Evolutionary conservation across 306 rosid species (phyloP).

Genomic region (Cyamopsis tetragonoloba): DNA sequence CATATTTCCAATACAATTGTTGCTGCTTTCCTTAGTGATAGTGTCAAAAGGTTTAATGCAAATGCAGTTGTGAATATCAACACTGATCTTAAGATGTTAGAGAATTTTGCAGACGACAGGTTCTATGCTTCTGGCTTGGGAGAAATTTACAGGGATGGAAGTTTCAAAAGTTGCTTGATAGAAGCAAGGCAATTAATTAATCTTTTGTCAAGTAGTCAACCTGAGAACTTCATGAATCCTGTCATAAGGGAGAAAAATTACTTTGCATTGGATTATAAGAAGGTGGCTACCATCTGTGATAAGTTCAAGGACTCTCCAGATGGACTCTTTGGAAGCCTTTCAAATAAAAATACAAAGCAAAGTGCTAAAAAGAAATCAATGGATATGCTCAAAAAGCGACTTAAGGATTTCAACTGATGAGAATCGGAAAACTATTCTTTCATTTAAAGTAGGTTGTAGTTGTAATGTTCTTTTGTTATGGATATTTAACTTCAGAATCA

Average conservation of each 20-base stretch:
- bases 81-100: constrained; percentile 57
- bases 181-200: constrained; percentile 80
- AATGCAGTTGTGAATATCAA: constrained; percentile 53
- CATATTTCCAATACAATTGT: constrained; percentile 67
- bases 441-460: constrained; percentile 32
- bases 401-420: constrained; percentile 76
- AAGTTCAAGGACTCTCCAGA: constrained; percentile 85
- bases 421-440: constrained; percentile 14
- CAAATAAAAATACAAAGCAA: constrained; percentile 69
- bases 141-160: constrained; percentile 54
- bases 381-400: constrained; percentile 78
- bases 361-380: constrained; percentile 85
- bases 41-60: constrained; percentile 77
- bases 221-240: constrained; percentile 97
- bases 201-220: constrained; percentile 85
- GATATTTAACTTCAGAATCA: constrained; percentile 7
- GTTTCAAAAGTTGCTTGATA: constrained; percentile 53
- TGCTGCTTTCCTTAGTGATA: constrained; percentile 66
- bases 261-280: constrained; percentile 76
- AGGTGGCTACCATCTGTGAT: constrained; percentile 69
- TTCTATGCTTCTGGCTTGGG: constrained; percentile 63
- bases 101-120: constrained; percentile 73
- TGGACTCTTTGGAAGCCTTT: constrained; percentile 82
- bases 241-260: constrained; percentile 85
- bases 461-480: constrained; percentile 1